Base-by-base conservation (phyloP, 2,329 filamentous ascomycete species). In the Neofusicoccum umdonicola region DNA sequence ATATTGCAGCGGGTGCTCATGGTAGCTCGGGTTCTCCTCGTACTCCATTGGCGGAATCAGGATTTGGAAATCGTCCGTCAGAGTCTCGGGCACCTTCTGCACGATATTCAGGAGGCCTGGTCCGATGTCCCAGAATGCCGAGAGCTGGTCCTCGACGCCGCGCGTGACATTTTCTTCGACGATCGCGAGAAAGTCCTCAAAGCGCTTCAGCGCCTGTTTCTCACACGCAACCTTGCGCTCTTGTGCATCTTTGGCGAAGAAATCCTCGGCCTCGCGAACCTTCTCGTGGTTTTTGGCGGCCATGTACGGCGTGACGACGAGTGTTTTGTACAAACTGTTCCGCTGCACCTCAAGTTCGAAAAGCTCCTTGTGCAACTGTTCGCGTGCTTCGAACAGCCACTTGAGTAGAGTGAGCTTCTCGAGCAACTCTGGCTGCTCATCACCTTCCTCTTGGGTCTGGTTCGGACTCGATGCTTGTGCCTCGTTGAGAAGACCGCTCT, bases 61-160 rank as follows among this genome's bases (percentile, higher is more conserved):
- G 54, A 97, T 85, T 22, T 87, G 82, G 77, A 96, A 93, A 0
- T 79, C 79, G 3, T 73, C 70, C 31, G 85, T 74, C 44, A 70
- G 62, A n/a, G 83, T 78, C 1, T 78, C 74, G 0, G 93, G 93
- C 22, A 97, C 88, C 71, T 90, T 90, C 66, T 96, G 91, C 11
- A 96, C 84, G 52, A 98, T 82, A 15, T 88, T 84, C 31, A 90
- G 84, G 0, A 99, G 84, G 3, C 89, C 88, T 2, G 95, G 95
- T 1, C 93, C 94, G 71, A 98, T 96, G 73, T 99, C 95, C 95
- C 95, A 99, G 76, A 98, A 99, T 0, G 94, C 93, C 9, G 90
- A 93, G 2, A 97, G 85, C 78, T 98, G 95, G 63, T 92, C 87
- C 74, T 97, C 93, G 11, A 98, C 92, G 15, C 94, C 95, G 9